phyloP scores from a whole-genome alignment of 352 stramenopile species.

The Pythium oligandrum region DNA sequence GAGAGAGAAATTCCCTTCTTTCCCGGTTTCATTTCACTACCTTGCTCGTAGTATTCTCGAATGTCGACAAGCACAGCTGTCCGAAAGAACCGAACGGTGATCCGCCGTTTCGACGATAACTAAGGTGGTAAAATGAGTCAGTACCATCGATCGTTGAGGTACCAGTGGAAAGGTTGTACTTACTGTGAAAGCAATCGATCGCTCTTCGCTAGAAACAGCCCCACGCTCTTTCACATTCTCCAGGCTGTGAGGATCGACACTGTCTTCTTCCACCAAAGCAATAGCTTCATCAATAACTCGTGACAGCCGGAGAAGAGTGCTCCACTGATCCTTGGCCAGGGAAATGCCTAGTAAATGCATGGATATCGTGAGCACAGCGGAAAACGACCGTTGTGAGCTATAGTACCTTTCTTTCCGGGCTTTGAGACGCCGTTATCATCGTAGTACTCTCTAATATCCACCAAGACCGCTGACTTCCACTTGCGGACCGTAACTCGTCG shows the following conservation, averaged over 20 bases:
- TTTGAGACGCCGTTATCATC: conserved; percentile 51
- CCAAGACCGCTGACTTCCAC: conserved; percentile 42
- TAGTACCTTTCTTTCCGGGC: conserved; percentile 69
- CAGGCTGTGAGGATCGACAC: conserved; percentile 27
- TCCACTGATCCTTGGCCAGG: conserved; percentile 48
- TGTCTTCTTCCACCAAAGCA: conserved; percentile 38
- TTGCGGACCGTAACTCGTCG: conserved; percentile 51
- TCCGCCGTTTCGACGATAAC: conserved; percentile 49
- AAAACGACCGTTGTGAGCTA: too few species aligned
- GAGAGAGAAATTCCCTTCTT: conserved; percentile 79
- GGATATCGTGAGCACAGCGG: background rate
- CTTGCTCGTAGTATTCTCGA: conserved; percentile 69
- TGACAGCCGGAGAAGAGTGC: conserved; percentile 33
- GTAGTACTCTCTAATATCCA: conserved; percentile 81
- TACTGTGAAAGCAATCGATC: conserved; percentile 51
- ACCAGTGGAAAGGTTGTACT: conserved; percentile 2
- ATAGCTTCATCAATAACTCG: conserved; percentile 38
- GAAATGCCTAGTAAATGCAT: conserved; percentile 35
- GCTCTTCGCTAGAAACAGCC: conserved; percentile 24
- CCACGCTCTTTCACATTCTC: conserved; percentile 26
- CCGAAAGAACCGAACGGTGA: conserved; percentile 47
- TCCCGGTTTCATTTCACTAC: conserved; percentile 49
- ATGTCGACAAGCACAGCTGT: conserved; percentile 51
- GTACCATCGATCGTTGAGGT: too few species aligned
- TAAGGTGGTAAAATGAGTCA: conserved; percentile 8